phyloP scores from a whole-genome alignment of 352 stramenopile genomes.

The Blastocystis sp. region DNA sequence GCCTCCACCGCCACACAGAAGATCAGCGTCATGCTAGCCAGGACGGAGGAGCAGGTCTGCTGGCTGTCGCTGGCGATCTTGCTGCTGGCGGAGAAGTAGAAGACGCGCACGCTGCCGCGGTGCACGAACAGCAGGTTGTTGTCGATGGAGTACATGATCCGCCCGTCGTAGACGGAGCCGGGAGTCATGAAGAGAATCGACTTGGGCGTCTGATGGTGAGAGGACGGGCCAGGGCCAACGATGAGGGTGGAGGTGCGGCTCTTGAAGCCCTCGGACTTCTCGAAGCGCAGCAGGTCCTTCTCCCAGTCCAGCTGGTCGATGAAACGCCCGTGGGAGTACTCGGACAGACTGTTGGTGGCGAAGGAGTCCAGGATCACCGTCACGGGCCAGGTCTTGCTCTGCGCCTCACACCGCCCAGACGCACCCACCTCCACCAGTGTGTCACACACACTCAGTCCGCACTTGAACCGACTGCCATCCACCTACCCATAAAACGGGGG shows the following conservation, averaged over 20 bases:
- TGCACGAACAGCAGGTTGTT: constrained; percentile 41
- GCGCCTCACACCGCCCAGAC: background rate
- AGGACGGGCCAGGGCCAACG: background rate
- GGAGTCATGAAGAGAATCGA: constrained; percentile 38
- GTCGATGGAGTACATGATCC: constrained; percentile 30
- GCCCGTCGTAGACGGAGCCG: constrained; percentile 21
- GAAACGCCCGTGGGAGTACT: constrained; percentile 18
- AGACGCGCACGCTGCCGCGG: background rate
- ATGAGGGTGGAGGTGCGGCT: background rate
- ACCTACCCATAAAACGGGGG: background rate
- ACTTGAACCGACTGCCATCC: constrained; percentile 48
- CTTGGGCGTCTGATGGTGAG: constrained; percentile 12
- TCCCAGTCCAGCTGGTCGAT: constrained; percentile 59
- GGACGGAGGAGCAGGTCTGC: background rate
- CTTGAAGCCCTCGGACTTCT: constrained; percentile 6
- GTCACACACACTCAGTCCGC: constrained; percentile 41
- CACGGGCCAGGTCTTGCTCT: constrained; percentile 6
- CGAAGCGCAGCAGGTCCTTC: constrained; percentile 7
- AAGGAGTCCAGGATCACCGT: constrained; percentile 28
- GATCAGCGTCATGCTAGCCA: constrained; percentile 4
- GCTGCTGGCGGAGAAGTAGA: background rate
- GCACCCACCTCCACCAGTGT: constrained; percentile 5
- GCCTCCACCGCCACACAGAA: constrained; percentile 3
- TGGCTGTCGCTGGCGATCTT: background rate
- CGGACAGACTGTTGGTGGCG: constrained; percentile 4